Percentiles rank a stretch among this genome's conserved stretches.
Evolutionary conservation across 164 flowering plant species (phyloP).

Genomic region (Magnolia sinica): DNA sequence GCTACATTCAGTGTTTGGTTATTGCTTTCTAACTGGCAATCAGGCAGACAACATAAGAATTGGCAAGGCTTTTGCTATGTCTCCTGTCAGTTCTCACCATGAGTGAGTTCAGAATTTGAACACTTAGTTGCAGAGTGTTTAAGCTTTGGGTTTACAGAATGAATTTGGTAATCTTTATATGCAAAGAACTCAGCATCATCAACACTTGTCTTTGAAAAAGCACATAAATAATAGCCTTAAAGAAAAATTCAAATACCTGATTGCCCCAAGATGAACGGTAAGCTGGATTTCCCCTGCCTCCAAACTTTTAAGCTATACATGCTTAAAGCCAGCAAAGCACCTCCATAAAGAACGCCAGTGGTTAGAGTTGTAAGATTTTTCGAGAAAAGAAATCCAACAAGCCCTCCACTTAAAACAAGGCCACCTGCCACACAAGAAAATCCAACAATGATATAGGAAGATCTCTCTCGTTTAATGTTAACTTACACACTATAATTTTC

Average conservation of each 20-base stretch:
- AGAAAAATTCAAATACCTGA: conserved; percentile 47
- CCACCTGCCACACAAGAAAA: conserved; percentile 46
- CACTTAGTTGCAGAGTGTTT: too few relatives aligned
- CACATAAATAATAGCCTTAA: neutral
- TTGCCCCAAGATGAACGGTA: conserved; percentile 88
- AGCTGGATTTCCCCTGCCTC: conserved; percentile 86
- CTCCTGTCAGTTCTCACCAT: too few relatives aligned
- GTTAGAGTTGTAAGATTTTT: conserved; percentile 52
- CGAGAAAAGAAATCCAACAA: conserved; percentile 62
- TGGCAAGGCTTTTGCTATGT: too few relatives aligned
- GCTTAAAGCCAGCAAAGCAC: conserved; percentile 68
- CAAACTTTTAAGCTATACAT: conserved; percentile 74
- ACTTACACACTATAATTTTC: too few relatives aligned
- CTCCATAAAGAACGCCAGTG: conserved; percentile 61
- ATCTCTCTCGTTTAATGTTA: too few relatives aligned
- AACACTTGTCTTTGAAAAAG: neutral
- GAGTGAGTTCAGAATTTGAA: too few relatives aligned
- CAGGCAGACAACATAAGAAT: too few relatives aligned
- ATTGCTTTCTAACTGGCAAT: neutral
- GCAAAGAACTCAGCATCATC: too few relatives aligned
- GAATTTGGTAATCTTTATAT: too few relatives aligned
- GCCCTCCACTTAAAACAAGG: conserved; percentile 60
- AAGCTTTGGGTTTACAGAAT: too few relatives aligned
- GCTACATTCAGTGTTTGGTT: neutral
- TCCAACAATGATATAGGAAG: too few relatives aligned